Conservation (phyloP, 1,284 basidiomycete species). For the Anthracocystis panici-leucophaei region DNA sequence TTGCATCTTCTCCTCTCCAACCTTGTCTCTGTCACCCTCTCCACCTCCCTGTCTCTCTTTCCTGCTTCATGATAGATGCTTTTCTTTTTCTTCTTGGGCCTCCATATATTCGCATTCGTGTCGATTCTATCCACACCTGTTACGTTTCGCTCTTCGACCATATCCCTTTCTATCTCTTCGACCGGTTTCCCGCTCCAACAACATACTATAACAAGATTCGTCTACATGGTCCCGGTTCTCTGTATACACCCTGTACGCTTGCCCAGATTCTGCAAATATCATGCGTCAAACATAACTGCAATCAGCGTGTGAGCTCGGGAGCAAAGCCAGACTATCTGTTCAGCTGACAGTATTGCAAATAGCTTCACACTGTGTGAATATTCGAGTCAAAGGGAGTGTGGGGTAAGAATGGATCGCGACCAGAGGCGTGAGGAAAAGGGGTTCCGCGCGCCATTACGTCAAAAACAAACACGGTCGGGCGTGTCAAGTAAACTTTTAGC, state of each 20-base stretch:
- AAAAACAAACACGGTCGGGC: not conserved
- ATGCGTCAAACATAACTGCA: not conserved
- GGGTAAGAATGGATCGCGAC: too few relatives aligned
- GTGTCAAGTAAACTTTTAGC: too few relatives aligned
- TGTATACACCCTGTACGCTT: conserved; percentile 2
- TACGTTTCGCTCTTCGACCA: not conserved
- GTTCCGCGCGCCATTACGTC: too few relatives aligned
- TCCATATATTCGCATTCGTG: not conserved
- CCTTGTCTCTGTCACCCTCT: not conserved
- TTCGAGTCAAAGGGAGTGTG: not conserved
- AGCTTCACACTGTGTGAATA: too few relatives aligned
- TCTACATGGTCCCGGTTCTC: conserved; percentile 5
- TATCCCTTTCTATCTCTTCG: not conserved
- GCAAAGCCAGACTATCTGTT: too few relatives aligned
- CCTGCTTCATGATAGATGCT: not conserved
- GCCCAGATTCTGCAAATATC: conserved; percentile 24
- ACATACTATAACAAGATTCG: conserved; percentile 7
- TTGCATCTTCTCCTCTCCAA: not conserved
- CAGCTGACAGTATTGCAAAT: too few relatives aligned
- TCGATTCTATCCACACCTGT: too few relatives aligned
- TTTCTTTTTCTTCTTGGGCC: not conserved
- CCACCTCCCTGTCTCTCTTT: not conserved
- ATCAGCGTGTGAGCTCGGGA: too few relatives aligned
- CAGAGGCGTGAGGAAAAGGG: too few relatives aligned
- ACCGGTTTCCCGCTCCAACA: not conserved